Evolutionary conservation across 2,329 filamentous ascomycete species (phyloP), one percentile per base, ranked within the genome.

Genomic region (Periglandula ipomoeae): DNA sequence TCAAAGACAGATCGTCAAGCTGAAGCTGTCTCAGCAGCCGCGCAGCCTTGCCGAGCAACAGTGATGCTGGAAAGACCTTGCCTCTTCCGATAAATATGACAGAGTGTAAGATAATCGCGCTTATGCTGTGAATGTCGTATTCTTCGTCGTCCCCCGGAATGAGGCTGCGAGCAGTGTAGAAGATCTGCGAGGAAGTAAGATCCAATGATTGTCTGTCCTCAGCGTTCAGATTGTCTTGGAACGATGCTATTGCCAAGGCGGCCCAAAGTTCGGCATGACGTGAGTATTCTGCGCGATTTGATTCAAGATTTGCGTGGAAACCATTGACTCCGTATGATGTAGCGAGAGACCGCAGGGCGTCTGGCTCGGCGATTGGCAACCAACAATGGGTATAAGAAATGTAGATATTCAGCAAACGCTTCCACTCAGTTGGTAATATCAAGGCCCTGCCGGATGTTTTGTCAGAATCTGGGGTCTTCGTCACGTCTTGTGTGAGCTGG

Each of bases 301-400:
- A 54, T 8, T 59, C 56, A 4, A 59, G 55, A n/a, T 55, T 46
- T 8, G 60, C 30, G 3, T 59, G 59, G 38, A 62, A 59, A 44
- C 56, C 72, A 49, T 59, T 65, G 23, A 53, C 41, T 23, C 66
- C 58, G 27, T 78, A 79, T 7, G 62, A 60, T 35, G 69, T 63
- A 1, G 67, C 76, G 50, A 61, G 70, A 49, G 56, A 71, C 44
- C 84, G 67, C 4, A 87, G 68, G 38, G 76, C 73, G 44, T 84
- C 76, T 53, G 82, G 84, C 53, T 88, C 82, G 10, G 84, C 70
- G 23, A 90, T 81, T 0, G 86, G 86, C 23, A 90, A 73, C 86
- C 86, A 90, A 47, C 77, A 81, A 60, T 89, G 84, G 0, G 82
- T 87, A 56, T 87, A 87, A 1, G 84, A 78, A 51, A 87, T 85